Percentiles rank a stretch among this genome's conserved stretches.
Conservation (phyloP, 2,329 filamentous ascomycete genomes). For the Sordariomycetes sp. region DNA sequence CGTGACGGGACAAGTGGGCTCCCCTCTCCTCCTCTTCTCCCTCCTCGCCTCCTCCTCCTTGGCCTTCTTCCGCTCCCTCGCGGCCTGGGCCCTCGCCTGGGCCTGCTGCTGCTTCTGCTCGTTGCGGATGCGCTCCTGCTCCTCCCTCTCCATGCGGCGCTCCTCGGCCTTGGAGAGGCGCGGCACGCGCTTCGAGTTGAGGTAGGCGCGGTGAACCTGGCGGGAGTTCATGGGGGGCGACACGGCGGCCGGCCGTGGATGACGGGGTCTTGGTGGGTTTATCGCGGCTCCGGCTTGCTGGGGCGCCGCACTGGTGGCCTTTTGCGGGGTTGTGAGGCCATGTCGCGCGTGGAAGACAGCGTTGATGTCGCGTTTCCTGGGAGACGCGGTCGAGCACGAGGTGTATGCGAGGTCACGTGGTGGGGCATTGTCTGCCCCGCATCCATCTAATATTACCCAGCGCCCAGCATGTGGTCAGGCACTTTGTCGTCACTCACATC, state of each 20-base stretch:
- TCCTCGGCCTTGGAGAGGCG: slow-evolving; percentile 28
- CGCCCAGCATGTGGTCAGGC: too few species aligned
- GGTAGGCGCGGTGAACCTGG: slow-evolving; percentile 1
- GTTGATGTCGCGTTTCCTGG: too few species aligned
- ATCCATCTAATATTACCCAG: too few species aligned
- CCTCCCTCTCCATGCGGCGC: slow-evolving; percentile 28
- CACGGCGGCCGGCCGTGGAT: neutral
- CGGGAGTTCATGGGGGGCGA: neutral
- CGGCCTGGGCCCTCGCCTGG: slow-evolving; percentile 33
- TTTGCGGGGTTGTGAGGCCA: too few species aligned
- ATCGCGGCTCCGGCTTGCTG: too few species aligned
- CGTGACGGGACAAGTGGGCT: slow-evolving; percentile 42
- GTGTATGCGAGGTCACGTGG: too few species aligned
- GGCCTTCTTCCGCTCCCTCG: slow-evolving; percentile 43
- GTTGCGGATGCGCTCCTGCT: slow-evolving; percentile 43
- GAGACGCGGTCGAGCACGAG: too few species aligned
- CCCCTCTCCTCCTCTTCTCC: slow-evolving; percentile 37
- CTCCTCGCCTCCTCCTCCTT: slow-evolving; percentile 38
- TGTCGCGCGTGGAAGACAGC: too few species aligned
- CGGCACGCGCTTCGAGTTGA: slow-evolving; percentile 13
- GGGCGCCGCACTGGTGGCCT: too few species aligned
- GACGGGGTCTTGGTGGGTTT: too few species aligned
- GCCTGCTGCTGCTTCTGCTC: slow-evolving; percentile 39
- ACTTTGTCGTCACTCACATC: too few species aligned
- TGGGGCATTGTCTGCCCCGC: too few species aligned